Evolutionary conservation across 805 yeast genomes (phyloP).

Genomic region (Pichia paraexigua): DNA sequence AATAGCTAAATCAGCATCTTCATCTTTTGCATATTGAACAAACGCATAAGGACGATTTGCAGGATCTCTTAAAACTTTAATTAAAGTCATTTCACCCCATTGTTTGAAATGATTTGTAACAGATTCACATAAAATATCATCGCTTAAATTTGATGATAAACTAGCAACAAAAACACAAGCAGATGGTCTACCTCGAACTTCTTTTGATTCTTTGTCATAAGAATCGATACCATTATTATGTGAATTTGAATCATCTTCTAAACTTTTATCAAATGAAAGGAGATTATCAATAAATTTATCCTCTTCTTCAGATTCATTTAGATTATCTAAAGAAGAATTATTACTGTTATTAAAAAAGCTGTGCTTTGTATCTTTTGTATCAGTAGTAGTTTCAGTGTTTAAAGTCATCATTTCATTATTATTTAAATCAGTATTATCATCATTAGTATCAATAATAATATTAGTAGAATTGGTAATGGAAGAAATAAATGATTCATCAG

Average conservation of each 20-base stretch:
- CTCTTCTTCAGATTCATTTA: conserved; percentile 1
- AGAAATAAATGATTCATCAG: neutral
- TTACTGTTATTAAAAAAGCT: neutral
- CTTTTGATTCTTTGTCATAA: conserved; percentile 15
- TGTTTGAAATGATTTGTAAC: conserved; percentile 60
- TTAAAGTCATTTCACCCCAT: conserved; percentile 66
- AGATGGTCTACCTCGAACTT: conserved; percentile 56
- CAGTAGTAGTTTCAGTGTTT: neutral
- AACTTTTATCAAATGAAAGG: neutral
- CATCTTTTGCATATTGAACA: conserved; percentile 72
- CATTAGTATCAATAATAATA: neutral
- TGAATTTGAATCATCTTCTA: neutral
- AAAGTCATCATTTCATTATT: neutral
- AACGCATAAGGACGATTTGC: conserved; percentile 85
- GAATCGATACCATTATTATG: conserved; percentile 8
- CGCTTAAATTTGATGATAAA: conserved; percentile 54
- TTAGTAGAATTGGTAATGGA: neutral
- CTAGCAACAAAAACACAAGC: conserved; percentile 90
- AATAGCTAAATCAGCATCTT: conserved; percentile 63
- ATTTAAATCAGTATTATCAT: neutral
- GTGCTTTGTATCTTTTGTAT: neutral
- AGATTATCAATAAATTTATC: neutral
- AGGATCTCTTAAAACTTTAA: conserved; percentile 77
- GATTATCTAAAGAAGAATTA: neutral
- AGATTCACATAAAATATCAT: conserved; percentile 62